Conservation (phyloP, 2,329 filamentous ascomycete genomes). For the Westerdykella ornata region DNA sequence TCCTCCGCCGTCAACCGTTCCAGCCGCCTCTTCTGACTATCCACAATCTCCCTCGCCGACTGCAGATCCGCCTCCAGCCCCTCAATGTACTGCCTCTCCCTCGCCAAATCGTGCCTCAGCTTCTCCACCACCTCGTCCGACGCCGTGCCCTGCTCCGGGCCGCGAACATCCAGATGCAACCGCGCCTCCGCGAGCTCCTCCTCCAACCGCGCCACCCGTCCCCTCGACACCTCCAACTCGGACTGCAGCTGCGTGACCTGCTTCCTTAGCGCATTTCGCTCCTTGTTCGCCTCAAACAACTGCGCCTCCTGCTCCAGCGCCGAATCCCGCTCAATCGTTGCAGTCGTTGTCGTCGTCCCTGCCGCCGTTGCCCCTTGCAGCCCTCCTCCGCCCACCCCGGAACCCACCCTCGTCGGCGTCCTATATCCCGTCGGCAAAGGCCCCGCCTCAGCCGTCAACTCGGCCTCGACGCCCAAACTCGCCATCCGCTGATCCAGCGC, state of each 20-base stretch:
- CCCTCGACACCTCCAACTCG: conserved; percentile 39
- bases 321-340: conserved; percentile 35
- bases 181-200: conserved; percentile 45
- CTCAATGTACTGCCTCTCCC: conserved; percentile 46
- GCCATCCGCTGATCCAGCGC: conserved; percentile 32
- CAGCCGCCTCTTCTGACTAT: conserved; percentile 43
- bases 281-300: conserved; percentile 44
- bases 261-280: conserved; percentile 40
- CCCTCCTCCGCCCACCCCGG: conserved; percentile 12
- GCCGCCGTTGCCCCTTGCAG: not conserved
- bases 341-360: not conserved
- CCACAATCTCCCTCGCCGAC: conserved; percentile 39
- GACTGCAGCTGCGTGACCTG: conserved; percentile 37
- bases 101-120: conserved; percentile 40
- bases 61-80: conserved; percentile 45
- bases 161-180: conserved; percentile 37
- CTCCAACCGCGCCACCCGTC: conserved; percentile 41
- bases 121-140: conserved; percentile 41
- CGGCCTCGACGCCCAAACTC: conserved; percentile 31
- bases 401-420: conserved; percentile 28
- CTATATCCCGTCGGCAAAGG: conserved; percentile 23
- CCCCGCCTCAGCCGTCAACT: conserved; percentile 27
- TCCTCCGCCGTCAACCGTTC: conserved; percentile 39
- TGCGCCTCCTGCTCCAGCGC: conserved; percentile 47
- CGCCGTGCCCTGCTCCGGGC: conserved; percentile 29